Evolutionary conservation across 2,329 filamentous ascomycete species (phyloP), one percentile per base, ranked within the genome.

Genomic region (Colletotrichum sp.): DNA sequence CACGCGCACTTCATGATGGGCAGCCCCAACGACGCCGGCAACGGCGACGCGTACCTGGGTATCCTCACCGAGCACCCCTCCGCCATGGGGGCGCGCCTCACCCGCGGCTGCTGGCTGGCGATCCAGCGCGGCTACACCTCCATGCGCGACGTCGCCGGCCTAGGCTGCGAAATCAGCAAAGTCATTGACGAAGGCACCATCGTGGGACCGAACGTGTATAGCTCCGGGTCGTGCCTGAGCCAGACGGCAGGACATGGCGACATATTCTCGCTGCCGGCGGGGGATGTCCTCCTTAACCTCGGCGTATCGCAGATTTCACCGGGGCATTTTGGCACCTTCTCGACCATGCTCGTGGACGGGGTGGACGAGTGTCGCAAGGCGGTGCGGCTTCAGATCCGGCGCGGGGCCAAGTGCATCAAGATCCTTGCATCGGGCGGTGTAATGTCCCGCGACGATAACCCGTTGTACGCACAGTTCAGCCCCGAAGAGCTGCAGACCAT

Each of bases 231-330:
- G 1, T 80, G 83, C 7, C 82, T 91, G 55, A 86, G 85, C 69
- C 86, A 87, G 77, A 89, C 88, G 0, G 88, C 85, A 2, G 89
- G 89, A 2, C 88, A 90, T 76, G 87, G 87, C 8, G 88, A 90
- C 75, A 74, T 84, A 2, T 86, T 87, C 64, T 80, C 82, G 25
- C 52, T 85, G 11, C 87, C 86, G 0, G 79, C 85, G 0, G 82
- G 82, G 7, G 82, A 84, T 30, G 82, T 83, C 27, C 82, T 85
- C 5, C 78, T 83, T 52, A 84, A 81, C 49, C 75, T 83, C 7
- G 85, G 85, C 13, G 82, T 86, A 6, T 69, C 78, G 8, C 78
- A 80, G 36, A 77, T 81, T n/a, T 78, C 74, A 0, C 77, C 82
- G 5, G 84, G 84, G 0, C 82, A 85, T 44, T 83, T 81, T 11